Evolutionary conservation across 1,139 yeast genomes (phyloP).

Genomic region (Candida mesenterica): DNA sequence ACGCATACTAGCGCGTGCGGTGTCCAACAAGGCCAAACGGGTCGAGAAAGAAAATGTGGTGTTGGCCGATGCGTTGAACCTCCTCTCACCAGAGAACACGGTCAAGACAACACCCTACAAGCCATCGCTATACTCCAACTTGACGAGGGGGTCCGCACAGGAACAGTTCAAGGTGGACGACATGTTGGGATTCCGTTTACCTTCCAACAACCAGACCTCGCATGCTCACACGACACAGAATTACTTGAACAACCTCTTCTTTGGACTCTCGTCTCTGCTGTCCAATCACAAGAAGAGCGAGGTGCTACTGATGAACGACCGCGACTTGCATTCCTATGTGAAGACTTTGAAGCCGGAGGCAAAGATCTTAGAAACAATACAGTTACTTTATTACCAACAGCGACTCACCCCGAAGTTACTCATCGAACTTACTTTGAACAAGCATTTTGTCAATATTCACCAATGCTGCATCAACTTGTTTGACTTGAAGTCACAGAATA

Average conservation of each 20-base stretch:
- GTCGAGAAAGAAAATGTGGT: constrained; percentile 22
- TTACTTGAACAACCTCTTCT: constrained; percentile 21
- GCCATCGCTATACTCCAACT: constrained; percentile 37
- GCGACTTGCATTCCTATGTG: constrained; percentile 23
- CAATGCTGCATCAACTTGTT: constrained; percentile 21
- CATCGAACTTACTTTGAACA: constrained; percentile 30
- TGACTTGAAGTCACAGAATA: constrained; percentile 9
- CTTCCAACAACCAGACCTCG: constrained; percentile 7
- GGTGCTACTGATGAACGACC: constrained; percentile 17
- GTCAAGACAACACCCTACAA: constrained; percentile 18
- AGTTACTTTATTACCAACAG: constrained; percentile 27
- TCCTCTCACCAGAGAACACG: constrained; percentile 27
- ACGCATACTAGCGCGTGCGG: constrained; percentile 7
- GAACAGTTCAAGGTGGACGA: constrained; percentile 26
- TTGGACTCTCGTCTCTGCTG: constrained; percentile 20
- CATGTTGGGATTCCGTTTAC: constrained; percentile 12
- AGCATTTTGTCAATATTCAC: constrained; percentile 21
- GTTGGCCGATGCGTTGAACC: constrained; percentile 40
- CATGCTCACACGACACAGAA: constrained; percentile 12
- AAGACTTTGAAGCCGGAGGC: constrained; percentile 22
- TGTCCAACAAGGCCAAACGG: constrained; percentile 10
- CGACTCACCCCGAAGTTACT: constrained; percentile 25
- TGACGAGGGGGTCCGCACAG: constrained; percentile 32
- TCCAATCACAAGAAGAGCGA: constrained; percentile 12
- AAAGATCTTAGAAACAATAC: constrained; percentile 27